Conservation (phyloP, 257 asterid species). For the Cordia subcordata region DNA sequence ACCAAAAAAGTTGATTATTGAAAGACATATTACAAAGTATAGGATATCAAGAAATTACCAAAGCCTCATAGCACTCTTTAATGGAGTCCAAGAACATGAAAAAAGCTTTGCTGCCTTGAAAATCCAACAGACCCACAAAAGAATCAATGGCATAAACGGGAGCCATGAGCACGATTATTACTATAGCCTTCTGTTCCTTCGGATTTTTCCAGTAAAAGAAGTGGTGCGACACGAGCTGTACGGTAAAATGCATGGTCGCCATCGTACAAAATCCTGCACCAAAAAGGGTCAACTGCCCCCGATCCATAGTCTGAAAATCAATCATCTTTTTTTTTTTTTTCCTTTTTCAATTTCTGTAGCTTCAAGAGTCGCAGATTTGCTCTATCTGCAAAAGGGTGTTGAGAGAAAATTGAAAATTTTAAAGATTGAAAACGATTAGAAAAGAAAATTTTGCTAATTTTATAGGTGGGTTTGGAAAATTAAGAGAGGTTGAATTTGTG, state of each 20-base stretch:
- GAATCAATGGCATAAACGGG: slow-evolving; percentile 70
- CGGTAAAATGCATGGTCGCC: slow-evolving; percentile 67
- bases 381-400: slow-evolving; percentile 14
- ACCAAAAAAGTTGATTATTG: too few species aligned
- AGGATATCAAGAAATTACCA: slow-evolving; percentile 29
- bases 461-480: background rate
- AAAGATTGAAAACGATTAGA: background rate
- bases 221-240: slow-evolving; percentile 75
- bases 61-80: slow-evolving; percentile 82
- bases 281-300: slow-evolving; percentile 52
- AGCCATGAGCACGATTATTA: slow-evolving; percentile 64
- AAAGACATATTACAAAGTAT: background rate
- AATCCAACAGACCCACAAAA: slow-evolving; percentile 67
- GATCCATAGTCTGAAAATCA: slow-evolving; percentile 64
- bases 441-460: too few species aligned
- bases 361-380: background rate
- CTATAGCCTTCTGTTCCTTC: slow-evolving; percentile 72
- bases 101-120: slow-evolving; percentile 46
- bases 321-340: slow-evolving; percentile 16
- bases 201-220: slow-evolving; percentile 86
- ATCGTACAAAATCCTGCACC: slow-evolving; percentile 61
- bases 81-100: slow-evolving; percentile 60
- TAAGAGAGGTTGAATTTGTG: too few species aligned
- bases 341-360: too few species aligned
- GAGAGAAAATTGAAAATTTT: background rate